phyloP scores from a whole-genome alignment of 108 stramenopile species.

The Fistulifera pelliculosa region DNA sequence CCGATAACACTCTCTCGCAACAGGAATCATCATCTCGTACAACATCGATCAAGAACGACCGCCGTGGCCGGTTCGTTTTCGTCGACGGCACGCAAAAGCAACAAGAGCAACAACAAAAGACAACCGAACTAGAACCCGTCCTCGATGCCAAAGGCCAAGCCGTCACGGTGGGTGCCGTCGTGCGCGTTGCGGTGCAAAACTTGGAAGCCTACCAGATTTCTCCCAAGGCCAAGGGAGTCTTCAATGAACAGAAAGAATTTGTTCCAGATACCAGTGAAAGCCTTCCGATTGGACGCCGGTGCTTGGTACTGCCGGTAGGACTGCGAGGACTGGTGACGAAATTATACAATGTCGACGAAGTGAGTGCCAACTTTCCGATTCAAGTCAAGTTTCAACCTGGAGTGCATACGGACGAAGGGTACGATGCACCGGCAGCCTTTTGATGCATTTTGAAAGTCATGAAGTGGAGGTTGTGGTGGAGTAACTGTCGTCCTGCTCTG shows the following conservation, averaged over 20 bases:
- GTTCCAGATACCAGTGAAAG: slow-evolving; percentile 7
- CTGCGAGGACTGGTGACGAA: slow-evolving; percentile 27
- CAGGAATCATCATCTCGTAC: no score
- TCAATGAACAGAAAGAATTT: slow-evolving; percentile 23
- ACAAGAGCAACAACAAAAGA: not conserved
- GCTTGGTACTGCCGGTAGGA: slow-evolving; percentile 24
- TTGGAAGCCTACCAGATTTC: slow-evolving; percentile 35
- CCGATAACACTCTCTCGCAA: no score
- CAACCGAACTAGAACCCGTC: not conserved
- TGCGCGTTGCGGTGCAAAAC: slow-evolving; percentile 12
- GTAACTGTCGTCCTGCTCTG: no score
- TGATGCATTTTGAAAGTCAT: slow-evolving; percentile 27
- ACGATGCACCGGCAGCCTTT: slow-evolving; percentile 31
- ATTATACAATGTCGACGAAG: slow-evolving; percentile 21
- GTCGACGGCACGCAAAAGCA: no score
- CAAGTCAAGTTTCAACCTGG: slow-evolving; percentile 36
- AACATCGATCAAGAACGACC: no score
- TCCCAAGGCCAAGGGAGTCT: slow-evolving; percentile 17
- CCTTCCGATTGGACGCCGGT: not conserved
- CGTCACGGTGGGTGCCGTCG: slow-evolving; percentile 14
- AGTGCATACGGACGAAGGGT: slow-evolving; percentile 17
- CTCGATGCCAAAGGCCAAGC: slow-evolving; percentile 26
- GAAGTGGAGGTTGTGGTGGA: slow-evolving; percentile 33
- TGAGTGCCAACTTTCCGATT: slow-evolving; percentile 28
- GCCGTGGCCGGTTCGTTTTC: no score